A percentile compares a stretch with the other conserved stretches of the same genome.
phyloP scores from a whole-genome alignment of 257 asterid species.

The Primulina huaijiensis region DNA sequence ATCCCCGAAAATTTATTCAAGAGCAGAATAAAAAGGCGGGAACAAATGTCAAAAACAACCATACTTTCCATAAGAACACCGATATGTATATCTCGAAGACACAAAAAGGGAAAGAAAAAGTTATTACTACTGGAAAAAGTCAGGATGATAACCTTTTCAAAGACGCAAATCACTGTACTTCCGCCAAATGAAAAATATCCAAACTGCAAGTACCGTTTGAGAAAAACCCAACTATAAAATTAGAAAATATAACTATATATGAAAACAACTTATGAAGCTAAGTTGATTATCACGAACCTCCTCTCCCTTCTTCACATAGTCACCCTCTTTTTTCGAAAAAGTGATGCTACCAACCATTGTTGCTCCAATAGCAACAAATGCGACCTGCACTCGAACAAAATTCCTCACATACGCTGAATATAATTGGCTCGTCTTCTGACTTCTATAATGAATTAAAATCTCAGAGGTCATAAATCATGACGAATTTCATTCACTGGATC shows the following conservation, averaged over 20 bases:
- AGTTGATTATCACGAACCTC: constrained; percentile 50
- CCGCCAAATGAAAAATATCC: constrained; percentile 99
- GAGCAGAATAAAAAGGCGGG: background rate
- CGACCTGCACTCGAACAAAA: constrained; percentile 58
- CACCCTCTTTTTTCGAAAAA: constrained; percentile 64
- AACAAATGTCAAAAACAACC: background rate
- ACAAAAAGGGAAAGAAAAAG: background rate
- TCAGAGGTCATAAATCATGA: background rate
- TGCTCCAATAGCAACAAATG: constrained; percentile 97
- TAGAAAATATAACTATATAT: constrained; percentile 10
- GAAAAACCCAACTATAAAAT: constrained; percentile 7
- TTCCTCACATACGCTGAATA: background rate
- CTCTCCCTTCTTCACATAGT: constrained; percentile 74
- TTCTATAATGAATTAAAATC: background rate
- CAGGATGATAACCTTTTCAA: constrained; percentile 70
- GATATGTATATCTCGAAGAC: background rate
- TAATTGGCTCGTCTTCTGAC: background rate
- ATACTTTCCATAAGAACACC: background rate
- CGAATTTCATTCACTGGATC: background rate
- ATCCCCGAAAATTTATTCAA: too few relatives aligned
- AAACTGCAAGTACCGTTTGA: constrained; percentile 47
- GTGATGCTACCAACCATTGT: constrained; percentile 99
- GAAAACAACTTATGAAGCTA: background rate
- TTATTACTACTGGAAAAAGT: background rate
- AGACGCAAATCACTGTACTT: constrained; percentile 90